Evolutionary conservation across 306 rosid species (phyloP), one percentile per base, ranked within the genome.

Genomic region (Clitoria ternatea): DNA sequence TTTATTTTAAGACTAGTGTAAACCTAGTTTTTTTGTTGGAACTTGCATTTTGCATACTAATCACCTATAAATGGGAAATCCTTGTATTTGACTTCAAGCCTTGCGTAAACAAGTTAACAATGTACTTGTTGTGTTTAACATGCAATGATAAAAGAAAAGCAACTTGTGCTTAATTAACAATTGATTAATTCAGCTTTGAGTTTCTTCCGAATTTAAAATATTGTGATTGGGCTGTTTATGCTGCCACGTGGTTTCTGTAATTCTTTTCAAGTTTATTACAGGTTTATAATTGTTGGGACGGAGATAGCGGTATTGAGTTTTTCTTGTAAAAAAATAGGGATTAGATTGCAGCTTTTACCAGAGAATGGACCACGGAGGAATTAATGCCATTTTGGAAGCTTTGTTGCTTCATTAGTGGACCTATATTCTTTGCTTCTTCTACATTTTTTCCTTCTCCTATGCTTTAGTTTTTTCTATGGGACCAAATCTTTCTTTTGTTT

Each of bases 81-180:
- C 30, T 61, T 55, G 40, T 11, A 61, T 61, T 61, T 37, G 18
- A 61, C 66, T 60, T 36, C 13, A 61, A 61, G 48, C 36, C 18
- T 61, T 10, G 30, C 32, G 50, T 11, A 37, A 2, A 37, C 50
- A 61, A 22, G 50, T 22, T 37, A 61, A 37, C n/a, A 49, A 0
- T 61, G 50, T 39, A 61, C 68, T 61, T 61, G 30, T 35, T 35
- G 4, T 22, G 50, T 22, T 30, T 57, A 24, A 57, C 29, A 55
- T 22, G 57, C 80, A 52, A 82, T 82, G 68, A 82, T 85, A 32
- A 72, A 76, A 13, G 0, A 17, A 14, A 54, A 47, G 60, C 18
- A 18, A 69, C 42, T 36, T 20, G 7, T 20, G 7, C 27, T 17
- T 75, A 75, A 27, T 66, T 55, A 75, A 74, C 55, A 66, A 55